These are phyloP conservation scores for Theobroma grandiflorum DNA, from an alignment of 441 rosid genomes.

Conservation along the genomic window DNA sequence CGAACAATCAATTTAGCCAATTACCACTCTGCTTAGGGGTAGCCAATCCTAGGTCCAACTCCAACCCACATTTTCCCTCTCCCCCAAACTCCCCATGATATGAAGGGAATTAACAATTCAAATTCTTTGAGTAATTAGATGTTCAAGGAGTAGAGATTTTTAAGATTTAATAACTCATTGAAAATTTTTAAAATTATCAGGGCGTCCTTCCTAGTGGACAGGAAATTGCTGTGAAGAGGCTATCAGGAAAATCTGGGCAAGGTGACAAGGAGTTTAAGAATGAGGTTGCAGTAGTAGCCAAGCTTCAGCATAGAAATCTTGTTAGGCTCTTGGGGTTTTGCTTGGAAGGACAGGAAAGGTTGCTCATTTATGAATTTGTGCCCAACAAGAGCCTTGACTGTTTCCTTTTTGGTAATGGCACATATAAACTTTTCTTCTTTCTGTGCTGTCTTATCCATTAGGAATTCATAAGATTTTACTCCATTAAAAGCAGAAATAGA, in stretches of 20 bases:
- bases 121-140: too few species aligned
- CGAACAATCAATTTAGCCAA: too few species aligned
- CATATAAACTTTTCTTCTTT: neutral
- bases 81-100: too few species aligned
- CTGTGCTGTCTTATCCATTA: too few species aligned
- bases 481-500: too few species aligned
- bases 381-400: conserved; percentile 57
- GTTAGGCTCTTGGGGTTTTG: conserved; percentile 56
- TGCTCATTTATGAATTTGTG: conserved; percentile 56
- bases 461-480: too few species aligned
- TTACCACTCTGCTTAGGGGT: too few species aligned
- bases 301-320: conserved; percentile 58
- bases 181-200: conserved; percentile 26
- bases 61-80: too few species aligned
- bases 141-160: too few species aligned
- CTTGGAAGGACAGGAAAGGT: conserved; percentile 46
- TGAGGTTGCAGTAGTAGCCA: conserved; percentile 50
- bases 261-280: conserved; percentile 60
- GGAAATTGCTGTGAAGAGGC: conserved; percentile 52
- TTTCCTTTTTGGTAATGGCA: conserved; percentile 42
- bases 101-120: too few species aligned
- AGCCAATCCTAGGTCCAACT: too few species aligned
- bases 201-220: conserved; percentile 45
- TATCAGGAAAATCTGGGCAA: conserved; percentile 45
- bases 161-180: too few species aligned